Evolutionary conservation across 495 filamentous ascomycete species (phyloP), one percentile per base, ranked within the genome.

Genomic region (Talaromyces nanjingensis): DNA sequence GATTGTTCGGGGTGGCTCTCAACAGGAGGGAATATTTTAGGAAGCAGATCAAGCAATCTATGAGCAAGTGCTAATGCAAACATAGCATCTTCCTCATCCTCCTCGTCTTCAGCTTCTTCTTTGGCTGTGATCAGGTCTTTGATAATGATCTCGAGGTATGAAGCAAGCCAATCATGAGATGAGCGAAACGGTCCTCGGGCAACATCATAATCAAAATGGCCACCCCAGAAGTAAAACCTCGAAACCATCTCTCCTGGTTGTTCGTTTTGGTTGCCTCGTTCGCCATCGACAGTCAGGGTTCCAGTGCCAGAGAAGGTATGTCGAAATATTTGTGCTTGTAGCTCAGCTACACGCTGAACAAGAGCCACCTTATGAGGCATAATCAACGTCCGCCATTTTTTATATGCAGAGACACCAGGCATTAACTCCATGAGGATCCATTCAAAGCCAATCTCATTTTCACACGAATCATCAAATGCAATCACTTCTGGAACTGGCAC

Each of bases 341-440:
- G 76, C 9, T 71, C 74, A 22, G 76, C 82, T 6, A 79, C 49
- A 27, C 71, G 70, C 25, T 69, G 67, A 20, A 77, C 69, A 24
- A 83, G 62, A 0, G 62, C 65, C 49, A 72, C 68, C 62, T 84
- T 82, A 12, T 66, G 65, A 3, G 63, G 67, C 63, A 73, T 64
- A 5, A 70, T 52, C 70, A 80, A 71, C 2, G 65, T 67, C 0
- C 67, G 34, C 81, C 82, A 86, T 34, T 73, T 64, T n/a, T 76
- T 65, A 33, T 68, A 62, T 1, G 81, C 73, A 0, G 74, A 68
- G 5, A 55, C 72, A 3, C 84, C 84, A 4, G 73, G 62, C 49
- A 86, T 66, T 63, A 68, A 71, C 18, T 77, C 75, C 80, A 86
- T 83, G 11, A 87, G 64, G 1, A 86, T 79, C 85, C 84, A 88